Evolutionary conservation across 2,329 filamentous ascomycete species (phyloP), one percentile per base, ranked within the genome.

Genomic region (Phoma herbarum): DNA sequence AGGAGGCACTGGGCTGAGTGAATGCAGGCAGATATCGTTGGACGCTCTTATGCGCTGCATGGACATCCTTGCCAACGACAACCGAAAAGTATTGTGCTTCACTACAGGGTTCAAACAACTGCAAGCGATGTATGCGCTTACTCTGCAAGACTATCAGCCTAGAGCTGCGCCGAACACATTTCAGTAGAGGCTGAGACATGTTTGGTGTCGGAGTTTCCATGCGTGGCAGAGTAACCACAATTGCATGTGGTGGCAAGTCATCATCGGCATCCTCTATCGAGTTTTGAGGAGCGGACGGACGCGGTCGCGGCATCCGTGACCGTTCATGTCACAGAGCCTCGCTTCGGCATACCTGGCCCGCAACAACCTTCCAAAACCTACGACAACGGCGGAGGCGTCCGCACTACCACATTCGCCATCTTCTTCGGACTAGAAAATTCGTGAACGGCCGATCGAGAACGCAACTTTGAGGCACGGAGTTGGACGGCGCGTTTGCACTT

Each of bases 71-170:
- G 52, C 53, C 6, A 62, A 49, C 42, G 54, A 69, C 10, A 53
- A 63, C 31, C 55, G 55, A 10, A 47, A 57, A 7, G 52, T 62
- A 3, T n/a, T 63, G 18, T 68, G 64, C 50, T 67, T 66, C 48
- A 60, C 57, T 8, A 61, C 59, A n/a, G 63, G 58, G 8, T 64
- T 55, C 37, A 48, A 55, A 7, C 53, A 65, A 8, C 41, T 67
- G 12, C 53, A 47, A 28, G 39, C 54, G 22, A 41, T 63, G n/a
- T 61, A 58, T 42, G 42, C 51, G 6, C 25, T 64, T 20, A 42
- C 59, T 23, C 41, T 45, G 2, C 48, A 59, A n/a, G 47, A 51
- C 29, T 12, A 47, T 20, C 52, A 14, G 9, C 4, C 25, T 25
- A 12, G 10, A 29, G 20, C 11, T 29, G 37, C 10, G 3, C 42